Evolutionary conservation across 2,329 filamentous ascomycete genomes (phyloP), one percentile per base, ranked within the genome.

Genomic region (Bertia moriformis): DNA sequence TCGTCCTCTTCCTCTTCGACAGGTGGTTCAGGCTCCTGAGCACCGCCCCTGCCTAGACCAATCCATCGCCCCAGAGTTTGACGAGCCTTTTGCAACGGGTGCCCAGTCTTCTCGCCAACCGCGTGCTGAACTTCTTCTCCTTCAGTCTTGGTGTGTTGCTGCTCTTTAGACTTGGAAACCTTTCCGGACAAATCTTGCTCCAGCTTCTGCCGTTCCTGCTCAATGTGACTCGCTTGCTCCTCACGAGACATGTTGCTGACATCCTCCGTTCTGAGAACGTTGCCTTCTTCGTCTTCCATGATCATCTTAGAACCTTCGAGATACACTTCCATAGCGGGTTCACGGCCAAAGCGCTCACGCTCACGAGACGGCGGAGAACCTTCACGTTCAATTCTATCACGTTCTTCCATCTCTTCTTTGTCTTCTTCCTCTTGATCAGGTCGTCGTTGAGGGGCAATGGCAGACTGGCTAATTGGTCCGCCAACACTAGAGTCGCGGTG

Each of bases 211-310:
- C 64, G 65, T 46, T 71, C 64, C 7, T 60, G 52, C 38, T 60
- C 48, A 13, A 66, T 65, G 18, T 60, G 57, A 20, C 54, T 49
- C 14, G 56, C 46, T 39, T 69, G 61, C 38, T 69, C 54, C 35
- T 61, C 57, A 4, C 58, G 54, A 2, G 56, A 55, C 43, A 60
- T 48, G 19, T 61, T 45, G 19, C 49, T 52, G n/a, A 58, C 63
- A 37, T 71, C 52, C 42, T 67, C 60, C 0, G 71, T 66, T 24
- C 65, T 63, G 2, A 79, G 51, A 4, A 79, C 74, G 48, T 79
- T 78, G 17, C 75, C 75, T 49, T 79, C 73, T 50, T 69, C 64
- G 45, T 80, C 75, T 54, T 80, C 75, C 40, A 74, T 67, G 14
- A 80, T 56, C 27, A 75, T 66, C 2, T 76, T 46, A 41, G 65